A percentile compares a stretch with the other conserved stretches of the same genome.
Conservation (phyloP, 306 rosid species). For the Quercus mongolica region DNA sequence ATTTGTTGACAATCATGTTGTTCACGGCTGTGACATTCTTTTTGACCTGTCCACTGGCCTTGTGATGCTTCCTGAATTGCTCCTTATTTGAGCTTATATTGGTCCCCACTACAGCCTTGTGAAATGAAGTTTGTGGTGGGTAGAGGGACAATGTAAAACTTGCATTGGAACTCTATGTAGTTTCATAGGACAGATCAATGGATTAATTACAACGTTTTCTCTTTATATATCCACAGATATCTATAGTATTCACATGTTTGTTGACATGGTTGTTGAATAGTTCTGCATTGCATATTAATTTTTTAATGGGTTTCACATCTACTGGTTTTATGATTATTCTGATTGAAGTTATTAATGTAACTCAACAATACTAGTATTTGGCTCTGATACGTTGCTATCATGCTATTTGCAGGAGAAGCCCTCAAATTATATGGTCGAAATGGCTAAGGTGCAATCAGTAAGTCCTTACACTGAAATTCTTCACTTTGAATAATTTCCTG, state of each 20-base stretch:
- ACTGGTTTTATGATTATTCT: background rate
- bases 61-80: too few relatives aligned
- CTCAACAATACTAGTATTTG: constrained; percentile 6
- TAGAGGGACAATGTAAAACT: background rate
- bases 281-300: background rate
- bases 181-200: too few relatives aligned
- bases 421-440: constrained; percentile 79
- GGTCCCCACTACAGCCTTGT: background rate
- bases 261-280: constrained; percentile 3
- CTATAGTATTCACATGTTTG: background rate
- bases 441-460: constrained; percentile 69
- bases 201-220: too few relatives aligned
- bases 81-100: too few relatives aligned
- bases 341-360: constrained; percentile 2
- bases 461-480: constrained; percentile 36
- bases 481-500: constrained; percentile 4
- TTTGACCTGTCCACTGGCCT: background rate
- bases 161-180: too few relatives aligned
- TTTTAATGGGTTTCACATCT: background rate
- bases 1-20: background rate
- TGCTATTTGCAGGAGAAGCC: constrained; percentile 63
- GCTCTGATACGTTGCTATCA: constrained; percentile 22
- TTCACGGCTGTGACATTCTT: background rate
- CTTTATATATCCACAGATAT: too few relatives aligned
- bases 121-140: background rate